A percentile compares a stretch with the other conserved stretches of the same genome.
phyloP scores from a whole-genome alignment of 306 rosid species.

The Quercus parvula region DNA sequence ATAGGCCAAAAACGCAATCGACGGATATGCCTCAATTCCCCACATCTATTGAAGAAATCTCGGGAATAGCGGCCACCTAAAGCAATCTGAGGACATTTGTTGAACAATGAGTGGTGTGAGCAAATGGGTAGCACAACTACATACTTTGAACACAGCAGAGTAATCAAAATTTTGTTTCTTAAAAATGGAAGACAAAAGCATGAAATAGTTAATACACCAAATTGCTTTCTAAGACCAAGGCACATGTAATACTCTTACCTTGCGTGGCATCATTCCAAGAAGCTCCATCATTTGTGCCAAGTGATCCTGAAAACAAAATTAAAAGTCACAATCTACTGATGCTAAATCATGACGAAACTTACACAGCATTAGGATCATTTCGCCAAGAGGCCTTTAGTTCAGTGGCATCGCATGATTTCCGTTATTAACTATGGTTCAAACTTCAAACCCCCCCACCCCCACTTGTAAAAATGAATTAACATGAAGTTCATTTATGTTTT shows the following conservation, averaged over 20 bases:
- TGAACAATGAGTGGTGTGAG: slow-evolving; percentile 23
- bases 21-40: slow-evolving; percentile 88
- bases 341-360: neutral
- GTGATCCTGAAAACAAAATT: slow-evolving; percentile 64
- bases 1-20: slow-evolving; percentile 94
- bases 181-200: too few species aligned
- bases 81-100: slow-evolving; percentile 64
- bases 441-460: too few species aligned
- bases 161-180: too few species aligned
- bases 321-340: neutral
- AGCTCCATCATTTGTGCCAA: slow-evolving; percentile 98
- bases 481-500: too few species aligned
- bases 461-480: too few species aligned
- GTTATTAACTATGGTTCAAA: too few species aligned
- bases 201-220: neutral
- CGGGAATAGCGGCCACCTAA: slow-evolving; percentile 94
- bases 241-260: slow-evolving; percentile 44
- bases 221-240: neutral
- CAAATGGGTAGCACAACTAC: slow-evolving; percentile 3
- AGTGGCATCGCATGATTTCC: too few species aligned
- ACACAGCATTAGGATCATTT: too few species aligned
- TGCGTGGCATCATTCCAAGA: slow-evolving; percentile 97
- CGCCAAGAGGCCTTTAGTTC: too few species aligned
- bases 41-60: slow-evolving; percentile 85
- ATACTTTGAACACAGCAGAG: too few species aligned